Evolutionary conservation across 805 yeast genomes (phyloP).

Genomic region (Yarrowia sp.): DNA sequence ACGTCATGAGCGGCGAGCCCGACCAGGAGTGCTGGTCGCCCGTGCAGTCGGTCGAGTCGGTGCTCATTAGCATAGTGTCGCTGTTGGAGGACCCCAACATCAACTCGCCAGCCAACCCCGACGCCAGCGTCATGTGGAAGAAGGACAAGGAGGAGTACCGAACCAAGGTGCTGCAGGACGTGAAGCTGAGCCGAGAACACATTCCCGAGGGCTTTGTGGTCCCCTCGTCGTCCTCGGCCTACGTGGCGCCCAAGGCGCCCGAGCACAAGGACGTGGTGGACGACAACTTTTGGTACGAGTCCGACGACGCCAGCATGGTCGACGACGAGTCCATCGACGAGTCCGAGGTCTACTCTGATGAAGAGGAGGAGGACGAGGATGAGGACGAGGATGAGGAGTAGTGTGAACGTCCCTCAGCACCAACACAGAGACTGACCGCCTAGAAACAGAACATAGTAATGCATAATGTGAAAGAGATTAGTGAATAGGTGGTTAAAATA

Average conservation of each 20-base stretch:
- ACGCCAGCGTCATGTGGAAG: slow-evolving; percentile 90
- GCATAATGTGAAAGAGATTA: slow-evolving; percentile 25
- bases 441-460: slow-evolving; percentile 31
- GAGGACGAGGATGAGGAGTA: slow-evolving; percentile 31
- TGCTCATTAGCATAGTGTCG: slow-evolving; percentile 87
- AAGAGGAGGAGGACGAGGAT: slow-evolving; percentile 32
- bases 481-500: too few species aligned
- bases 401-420: not conserved
- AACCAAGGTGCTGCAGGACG: slow-evolving; percentile 78
- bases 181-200: slow-evolving; percentile 71
- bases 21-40: slow-evolving; percentile 88
- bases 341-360: slow-evolving; percentile 40
- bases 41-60: slow-evolving; percentile 85
- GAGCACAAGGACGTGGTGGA: slow-evolving; percentile 64
- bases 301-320: slow-evolving; percentile 59
- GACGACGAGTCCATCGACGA: slow-evolving; percentile 59
- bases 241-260: slow-evolving; percentile 52
- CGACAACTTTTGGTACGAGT: slow-evolving; percentile 86
- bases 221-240: slow-evolving; percentile 73
- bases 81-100: slow-evolving; percentile 93
- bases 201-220: slow-evolving; percentile 86
- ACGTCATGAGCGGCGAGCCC: slow-evolving; percentile 87
- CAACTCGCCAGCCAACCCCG: slow-evolving; percentile 93
- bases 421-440: slow-evolving; percentile 24
- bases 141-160: slow-evolving; percentile 79